A percentile compares a stretch with the other conserved stretches of the same genome.
Evolutionary conservation across 106 monocot genomes (phyloP).

Genomic region (Gastrodia elata): DNA sequence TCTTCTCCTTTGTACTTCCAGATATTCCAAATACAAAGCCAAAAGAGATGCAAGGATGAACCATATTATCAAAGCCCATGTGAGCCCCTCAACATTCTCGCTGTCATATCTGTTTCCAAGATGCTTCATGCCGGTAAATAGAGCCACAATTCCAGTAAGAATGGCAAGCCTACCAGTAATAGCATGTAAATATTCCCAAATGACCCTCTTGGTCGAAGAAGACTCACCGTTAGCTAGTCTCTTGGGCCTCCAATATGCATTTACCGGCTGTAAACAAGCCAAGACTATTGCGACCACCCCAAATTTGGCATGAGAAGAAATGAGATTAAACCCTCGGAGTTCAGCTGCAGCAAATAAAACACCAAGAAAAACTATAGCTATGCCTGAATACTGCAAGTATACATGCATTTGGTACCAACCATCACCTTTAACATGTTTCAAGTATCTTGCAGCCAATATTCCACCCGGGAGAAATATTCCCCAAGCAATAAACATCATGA

Average conservation of each 20-base stretch:
- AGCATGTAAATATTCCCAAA: slow-evolving; percentile 90
- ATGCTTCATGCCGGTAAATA: slow-evolving; percentile 87
- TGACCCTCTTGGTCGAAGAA: slow-evolving; percentile 37
- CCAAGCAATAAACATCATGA: slow-evolving; percentile 98
- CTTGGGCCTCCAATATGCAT: slow-evolving; percentile 75
- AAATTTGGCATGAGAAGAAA: slow-evolving; percentile 80
- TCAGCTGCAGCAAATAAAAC: slow-evolving; percentile 84
- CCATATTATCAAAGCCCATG: slow-evolving; percentile 81
- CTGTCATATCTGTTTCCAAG: slow-evolving; percentile 68
- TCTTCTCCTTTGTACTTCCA: slow-evolving; percentile 38
- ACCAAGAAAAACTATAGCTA: slow-evolving; percentile 64
- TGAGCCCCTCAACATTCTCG: slow-evolving; percentile 70
- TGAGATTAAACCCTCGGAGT: slow-evolving; percentile 66
- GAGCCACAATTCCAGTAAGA: slow-evolving; percentile 54
- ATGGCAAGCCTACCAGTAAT: slow-evolving; percentile 64
- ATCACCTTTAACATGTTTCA: slow-evolving; percentile 80
- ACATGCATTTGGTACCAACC: slow-evolving; percentile 79
- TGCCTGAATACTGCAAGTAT: slow-evolving; percentile 87
- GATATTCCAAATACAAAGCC: slow-evolving; percentile 71
- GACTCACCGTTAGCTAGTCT: slow-evolving; percentile 41
- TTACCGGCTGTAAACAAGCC: slow-evolving; percentile 64
- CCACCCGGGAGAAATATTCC: slow-evolving; percentile 85
- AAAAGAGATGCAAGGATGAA: slow-evolving; percentile 33
- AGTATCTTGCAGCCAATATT: slow-evolving; percentile 78
- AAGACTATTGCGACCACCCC: slow-evolving; percentile 59